Base-by-base conservation (phyloP, 352 stramenopile genomes). In the Phytophthora constricta region DNA sequence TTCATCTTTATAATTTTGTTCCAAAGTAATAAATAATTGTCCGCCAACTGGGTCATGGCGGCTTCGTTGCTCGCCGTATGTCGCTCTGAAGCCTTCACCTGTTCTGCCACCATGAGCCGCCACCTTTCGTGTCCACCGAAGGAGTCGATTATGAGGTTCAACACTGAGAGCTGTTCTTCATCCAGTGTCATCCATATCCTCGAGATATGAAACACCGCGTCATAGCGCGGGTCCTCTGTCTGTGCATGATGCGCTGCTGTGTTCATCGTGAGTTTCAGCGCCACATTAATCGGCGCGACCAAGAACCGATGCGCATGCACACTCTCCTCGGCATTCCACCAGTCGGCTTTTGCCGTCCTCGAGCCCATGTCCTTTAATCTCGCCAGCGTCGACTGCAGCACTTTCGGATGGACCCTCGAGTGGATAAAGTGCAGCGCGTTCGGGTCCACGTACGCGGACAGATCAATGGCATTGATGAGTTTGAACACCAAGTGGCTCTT, bases 221-320 rank as follows among this genome's bases (percentile, higher is more conserved):
- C 67, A 51, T 97, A 97, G 5, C 89, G 77, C 28, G 88, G 86
- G 16, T 94, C 86, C 11, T 88, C 65, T 10, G 84, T 95, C 58
- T 93, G 73, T 3, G 81, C 67, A 43, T 92, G 79, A 42, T 92
- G 77, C 2, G 82, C 58, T 13, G 87, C 87, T 25, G 87, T 95
- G 61, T 97, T 97, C 86, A 97, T 95, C 13, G 86, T 96, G 42
- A 97, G 65, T 70, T 97, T 97, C 27, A 97, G 72, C 14, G 85
- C 79, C 4, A 95, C 84, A 25, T 82, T 82, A 55, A 97, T 93
- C 11, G 89, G 89, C 16, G 84, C 76, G 14, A 97, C 71, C n/a
- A 96, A 39, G 62, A 97, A 97, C 8, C 88, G 76, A 53, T 96
- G 89, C 17, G 82, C 71, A 51, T 95, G 89, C 0, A 79, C 76